These are phyloP conservation scores for Starmera dryadoides DNA, from an alignment of 805 yeast genomes.

Conservation along the genomic window DNA sequence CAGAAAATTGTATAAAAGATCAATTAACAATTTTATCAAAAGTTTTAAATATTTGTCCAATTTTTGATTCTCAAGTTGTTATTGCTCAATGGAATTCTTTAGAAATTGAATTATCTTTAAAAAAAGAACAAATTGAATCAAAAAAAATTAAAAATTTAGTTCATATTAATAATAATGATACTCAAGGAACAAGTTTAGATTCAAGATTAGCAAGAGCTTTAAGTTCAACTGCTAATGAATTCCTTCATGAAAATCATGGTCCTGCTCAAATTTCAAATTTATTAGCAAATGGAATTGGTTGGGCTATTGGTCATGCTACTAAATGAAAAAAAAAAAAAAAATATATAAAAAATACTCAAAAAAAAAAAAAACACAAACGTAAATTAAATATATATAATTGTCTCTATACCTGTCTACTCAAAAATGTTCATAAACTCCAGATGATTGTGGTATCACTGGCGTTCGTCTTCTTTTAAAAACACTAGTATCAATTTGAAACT, in stretches of 20 bases:
- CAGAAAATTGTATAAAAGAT: constrained; percentile 29
- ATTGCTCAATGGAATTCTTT: constrained; percentile 57
- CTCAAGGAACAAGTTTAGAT: constrained; percentile 7
- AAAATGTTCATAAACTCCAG: too few relatives aligned
- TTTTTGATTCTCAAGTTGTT: constrained; percentile 47
- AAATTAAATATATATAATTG: neutral
- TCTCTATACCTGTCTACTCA: too few relatives aligned
- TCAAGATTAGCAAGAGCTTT: constrained; percentile 16
- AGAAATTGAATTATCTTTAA: constrained; percentile 31
- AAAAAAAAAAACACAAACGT: neutral
- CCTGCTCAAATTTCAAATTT: constrained; percentile 29
- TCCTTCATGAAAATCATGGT: constrained; percentile 16
- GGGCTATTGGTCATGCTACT: constrained; percentile 51
- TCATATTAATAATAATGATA: constrained; percentile 2
- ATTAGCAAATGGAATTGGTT: constrained; percentile 40
- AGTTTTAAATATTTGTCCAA: constrained; percentile 44
- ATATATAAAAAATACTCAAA: too few relatives aligned
- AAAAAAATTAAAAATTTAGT: constrained; percentile 5
- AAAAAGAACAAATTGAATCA: constrained; percentile 16
- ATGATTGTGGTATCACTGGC: too few relatives aligned
- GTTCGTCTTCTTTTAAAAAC: too few relatives aligned
- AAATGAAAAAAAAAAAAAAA: too few relatives aligned
- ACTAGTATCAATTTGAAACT: neutral
- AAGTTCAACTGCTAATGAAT: constrained; percentile 14
- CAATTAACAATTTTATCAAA: constrained; percentile 52